phyloP scores from a whole-genome alignment of 164 flowering plant genomes.

The Stephania yunnanensis region DNA sequence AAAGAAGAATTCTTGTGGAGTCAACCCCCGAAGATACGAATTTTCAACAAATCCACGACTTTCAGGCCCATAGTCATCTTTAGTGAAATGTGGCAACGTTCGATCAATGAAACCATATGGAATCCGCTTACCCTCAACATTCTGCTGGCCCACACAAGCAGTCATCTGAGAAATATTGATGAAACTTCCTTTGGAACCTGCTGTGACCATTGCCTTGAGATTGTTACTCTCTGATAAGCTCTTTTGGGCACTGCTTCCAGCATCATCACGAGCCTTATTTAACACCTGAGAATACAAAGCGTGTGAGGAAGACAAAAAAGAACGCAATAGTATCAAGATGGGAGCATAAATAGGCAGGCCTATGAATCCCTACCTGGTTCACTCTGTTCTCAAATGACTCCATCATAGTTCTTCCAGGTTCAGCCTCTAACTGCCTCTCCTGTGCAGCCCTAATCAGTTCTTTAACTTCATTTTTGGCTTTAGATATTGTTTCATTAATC shows the following conservation, averaged over 20 bases:
- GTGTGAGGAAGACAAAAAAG: neutral
- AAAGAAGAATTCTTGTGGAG: slow-evolving; percentile 98
- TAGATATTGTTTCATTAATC: slow-evolving; percentile 83
- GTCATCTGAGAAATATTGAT: slow-evolving; percentile 99
- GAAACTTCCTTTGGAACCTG: slow-evolving; percentile 98
- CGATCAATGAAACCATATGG: slow-evolving; percentile 87
- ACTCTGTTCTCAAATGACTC: slow-evolving; percentile 98
- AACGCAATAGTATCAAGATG: neutral
- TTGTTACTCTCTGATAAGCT: slow-evolving; percentile 97
- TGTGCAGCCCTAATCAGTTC: slow-evolving; percentile 68
- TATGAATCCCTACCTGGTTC: slow-evolving; percentile 56
- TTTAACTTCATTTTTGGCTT: slow-evolving; percentile 87
- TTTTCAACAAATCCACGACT: slow-evolving; percentile 99
- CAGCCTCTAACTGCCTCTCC: slow-evolving; percentile 73
- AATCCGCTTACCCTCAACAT: slow-evolving; percentile 97
- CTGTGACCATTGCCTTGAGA: slow-evolving; percentile 98
- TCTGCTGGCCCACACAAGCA: slow-evolving; percentile 99
- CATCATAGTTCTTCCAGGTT: slow-evolving; percentile 97
- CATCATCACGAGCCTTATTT: slow-evolving; percentile 99
- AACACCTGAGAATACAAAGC: slow-evolving; percentile 44
- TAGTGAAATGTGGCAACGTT: slow-evolving; percentile 92
- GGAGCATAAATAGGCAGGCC: neutral
- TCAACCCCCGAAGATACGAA: slow-evolving; percentile 88
- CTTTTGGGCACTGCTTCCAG: slow-evolving; percentile 98
- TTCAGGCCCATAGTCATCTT: slow-evolving; percentile 97